Evolutionary conservation across 1,284 basidiomycete species (phyloP).

Genomic region (Agroathelia rolfsii): DNA sequence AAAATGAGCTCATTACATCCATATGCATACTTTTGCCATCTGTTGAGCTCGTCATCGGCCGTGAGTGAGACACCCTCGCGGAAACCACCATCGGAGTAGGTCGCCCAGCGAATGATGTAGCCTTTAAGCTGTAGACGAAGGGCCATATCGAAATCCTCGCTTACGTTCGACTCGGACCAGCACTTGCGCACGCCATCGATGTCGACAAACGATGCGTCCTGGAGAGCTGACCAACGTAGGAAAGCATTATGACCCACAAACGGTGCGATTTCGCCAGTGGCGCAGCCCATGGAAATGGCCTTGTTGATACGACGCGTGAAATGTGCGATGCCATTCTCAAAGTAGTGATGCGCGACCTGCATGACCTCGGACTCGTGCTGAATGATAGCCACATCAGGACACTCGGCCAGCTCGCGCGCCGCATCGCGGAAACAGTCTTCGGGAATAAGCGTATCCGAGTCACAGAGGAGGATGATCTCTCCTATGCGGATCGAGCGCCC

Average conservation of each 20-base stretch:
- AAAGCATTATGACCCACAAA: conserved; percentile 56
- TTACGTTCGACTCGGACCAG: conserved; percentile 49
- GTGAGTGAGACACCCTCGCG: conserved; percentile 51
- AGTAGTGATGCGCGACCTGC: conserved; percentile 49
- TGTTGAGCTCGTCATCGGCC: conserved; percentile 39
- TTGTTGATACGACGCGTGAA: conserved; percentile 42
- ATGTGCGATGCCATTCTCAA: conserved; percentile 49
- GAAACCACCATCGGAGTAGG: conserved; percentile 43
- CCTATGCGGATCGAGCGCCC: conserved; percentile 30
- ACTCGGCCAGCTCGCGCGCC: conserved; percentile 42
- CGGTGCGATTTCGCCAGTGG: conserved; percentile 44
- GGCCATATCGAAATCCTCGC: conserved; percentile 53
- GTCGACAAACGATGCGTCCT: conserved; percentile 39
- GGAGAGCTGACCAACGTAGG: conserved; percentile 45
- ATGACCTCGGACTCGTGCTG: conserved; percentile 43
- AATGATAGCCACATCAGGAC: conserved; percentile 44
- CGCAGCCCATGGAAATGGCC: conserved; percentile 35
- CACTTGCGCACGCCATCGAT: conserved; percentile 36
- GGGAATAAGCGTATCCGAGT: conserved; percentile 35
- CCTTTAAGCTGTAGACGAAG: conserved; percentile 37
- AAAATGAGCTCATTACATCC: conserved; percentile 44
- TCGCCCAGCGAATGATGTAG: conserved; percentile 47
- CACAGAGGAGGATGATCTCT: conserved; percentile 39
- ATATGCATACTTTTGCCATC: conserved; percentile 52
- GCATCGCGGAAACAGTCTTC: conserved; percentile 50